Evolutionary conservation across 805 yeast genomes (phyloP).

Genomic region (Scheffersomyces amazonensis): DNA sequence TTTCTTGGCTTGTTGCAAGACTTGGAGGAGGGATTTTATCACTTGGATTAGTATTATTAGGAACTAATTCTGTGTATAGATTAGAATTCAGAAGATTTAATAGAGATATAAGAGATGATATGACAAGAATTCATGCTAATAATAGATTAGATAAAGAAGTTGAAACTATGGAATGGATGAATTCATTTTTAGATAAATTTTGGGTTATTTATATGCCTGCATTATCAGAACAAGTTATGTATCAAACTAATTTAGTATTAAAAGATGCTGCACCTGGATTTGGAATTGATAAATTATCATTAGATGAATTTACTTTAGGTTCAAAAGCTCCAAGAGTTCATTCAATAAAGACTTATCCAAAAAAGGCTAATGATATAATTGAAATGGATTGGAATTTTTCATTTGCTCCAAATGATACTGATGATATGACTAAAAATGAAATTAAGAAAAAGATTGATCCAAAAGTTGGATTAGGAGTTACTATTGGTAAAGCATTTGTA

Average conservation of each 20-base stretch:
- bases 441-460: conserved; percentile 71
- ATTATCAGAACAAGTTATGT: conserved; percentile 69
- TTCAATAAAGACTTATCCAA: conserved; percentile 69
- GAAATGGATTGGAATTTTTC: conserved; percentile 86
- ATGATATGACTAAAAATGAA: conserved; percentile 78
- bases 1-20: conserved; percentile 66
- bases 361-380: conserved; percentile 60
- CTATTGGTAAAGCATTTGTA: conserved; percentile 77
- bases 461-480: conserved; percentile 76
- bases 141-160: conserved; percentile 59
- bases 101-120: conserved; percentile 72
- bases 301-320: conserved; percentile 79
- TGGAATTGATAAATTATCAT: conserved; percentile 70
- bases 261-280: conserved; percentile 77
- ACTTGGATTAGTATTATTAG: conserved; percentile 54
- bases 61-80: conserved; percentile 65
- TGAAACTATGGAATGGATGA: conserved; percentile 82
- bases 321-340: conserved; percentile 76
- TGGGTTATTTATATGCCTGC: conserved; percentile 92
- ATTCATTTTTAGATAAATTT: conserved; percentile 71
- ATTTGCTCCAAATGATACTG: conserved; percentile 78
- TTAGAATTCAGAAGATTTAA: conserved; percentile 74
- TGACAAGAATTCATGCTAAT: conserved; percentile 60
- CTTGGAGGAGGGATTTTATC: conserved; percentile 65
- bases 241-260: conserved; percentile 63